Evolutionary conservation across 1,284 basidiomycete genomes (phyloP), one percentile per base, ranked within the genome.

Genomic region (Rhodotorula glutinis): DNA sequence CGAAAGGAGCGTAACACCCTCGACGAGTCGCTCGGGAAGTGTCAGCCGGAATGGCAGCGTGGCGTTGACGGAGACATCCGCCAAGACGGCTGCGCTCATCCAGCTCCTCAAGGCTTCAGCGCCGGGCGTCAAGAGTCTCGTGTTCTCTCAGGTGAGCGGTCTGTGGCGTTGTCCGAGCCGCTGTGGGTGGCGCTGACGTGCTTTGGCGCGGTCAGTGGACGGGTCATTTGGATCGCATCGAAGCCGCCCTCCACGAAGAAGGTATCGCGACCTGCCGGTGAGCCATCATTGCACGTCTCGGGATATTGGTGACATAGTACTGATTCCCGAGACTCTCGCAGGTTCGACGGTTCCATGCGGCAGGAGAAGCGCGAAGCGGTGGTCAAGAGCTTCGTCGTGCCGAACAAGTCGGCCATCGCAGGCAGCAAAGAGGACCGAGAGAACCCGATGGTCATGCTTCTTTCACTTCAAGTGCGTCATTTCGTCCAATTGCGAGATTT

Each of bases 311-410:
- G 21, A 16, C 27, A 0, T 4, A 27, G n/a, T 25, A 27, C 53
- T 41, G n/a, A 46, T 23, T 44, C 19, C 43, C 3, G n/a, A 3
- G 0, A 2, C 4, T 4, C 1, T 9, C 8, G 9, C 52, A 72
- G 74, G 2, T 70, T 75, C 44, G 74, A 76, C 53, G 75, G 75
- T 19, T 69, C 70, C 44, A 74, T 76, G 73, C 64, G 63, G 8
- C 73, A 75, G 60, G 62, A 63, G 40, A 68, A 72, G 49, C 72
- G 75, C 9, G 72, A 72, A 21, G 63, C 67, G n/a, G 64, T 75
- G 13, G 75, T 76, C 64, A 63, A 66, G 29, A 30, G 30, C 14
- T 73, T 73, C 59, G 69, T 71, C 14, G 40, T 49, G 38, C 64
- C 63, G 17, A 72, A 66, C 51, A 69, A 67, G 56, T 33, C 59